Evolutionary conservation across 345 rosid genomes (phyloP), one percentile per base, ranked within the genome.

Genomic region (Litchi chinensis): DNA sequence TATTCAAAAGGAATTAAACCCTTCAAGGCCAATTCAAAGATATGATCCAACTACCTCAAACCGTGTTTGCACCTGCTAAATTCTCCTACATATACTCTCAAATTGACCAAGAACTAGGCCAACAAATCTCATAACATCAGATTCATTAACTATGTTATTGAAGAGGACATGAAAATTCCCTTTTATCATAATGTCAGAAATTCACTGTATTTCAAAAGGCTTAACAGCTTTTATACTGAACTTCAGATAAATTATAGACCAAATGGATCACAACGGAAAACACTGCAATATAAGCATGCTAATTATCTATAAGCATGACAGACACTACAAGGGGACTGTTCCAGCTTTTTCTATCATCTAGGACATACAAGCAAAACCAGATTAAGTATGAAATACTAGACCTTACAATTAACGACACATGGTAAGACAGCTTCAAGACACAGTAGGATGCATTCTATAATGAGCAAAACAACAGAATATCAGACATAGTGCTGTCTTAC

Each of bases 401-500:
- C 50, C 22, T 54, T 41, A 37, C 59, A 40, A 32, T n/a, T 68
- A 46, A 52, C 6, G 41, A 18, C 43, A 26, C 18, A 10, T 54
- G 16, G 50, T 21, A 19, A 6, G 41, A 24, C 48, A 28, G 54
- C 11, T 46, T 21, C 39, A 68, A 32, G 16, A 52, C 37, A 28
- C 71, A 7, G 73, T 37, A 66, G 40, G 54, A 79, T 21, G 65
- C 21, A 72, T 59, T 32, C 60, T 50, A 6, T 10, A 76, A 60
- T 21, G 9, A 65, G 28, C 71, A 26, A 16, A 68, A 72, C 56
- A 85, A 60, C 41, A 65, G 39, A 65, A 66, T 70, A 74, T 70
- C n/a, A 44, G 65, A 41, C 57, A 32, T 65, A 28, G 43, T 66
- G 48, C 18, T 44, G 67, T 21, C 89, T 71, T 94, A 96, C 99